These are phyloP conservation scores for Fusarium tjaetaba DNA, from an alignment of 2,329 filamentous ascomycete genomes.

Conservation along the genomic window DNA sequence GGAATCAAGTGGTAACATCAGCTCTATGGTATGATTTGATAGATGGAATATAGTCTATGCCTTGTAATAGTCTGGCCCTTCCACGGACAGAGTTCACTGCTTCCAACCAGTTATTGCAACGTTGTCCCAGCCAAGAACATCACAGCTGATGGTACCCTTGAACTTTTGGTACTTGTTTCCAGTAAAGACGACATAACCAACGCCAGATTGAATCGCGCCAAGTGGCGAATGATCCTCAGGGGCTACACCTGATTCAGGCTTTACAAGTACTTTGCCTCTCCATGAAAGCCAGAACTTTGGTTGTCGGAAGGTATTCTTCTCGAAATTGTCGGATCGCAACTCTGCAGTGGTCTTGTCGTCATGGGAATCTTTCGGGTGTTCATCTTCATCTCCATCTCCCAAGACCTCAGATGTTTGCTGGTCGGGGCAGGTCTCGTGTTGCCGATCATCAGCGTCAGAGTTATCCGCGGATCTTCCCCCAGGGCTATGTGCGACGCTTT, in stretches of 20 bases:
- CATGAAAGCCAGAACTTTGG: conserved; percentile 27
- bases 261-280: not conserved
- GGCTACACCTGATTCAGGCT: rapidly evolving
- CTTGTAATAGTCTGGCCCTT: not conserved
- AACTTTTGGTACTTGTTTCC: conserved; percentile 11
- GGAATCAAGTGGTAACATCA: too few species aligned
- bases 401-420: not conserved
- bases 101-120: not conserved
- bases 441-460: not conserved
- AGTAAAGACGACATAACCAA: conserved; percentile 15
- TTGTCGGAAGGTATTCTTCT: conserved; percentile 24
- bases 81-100: not conserved
- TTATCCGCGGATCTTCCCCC: not conserved
- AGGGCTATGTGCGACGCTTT: too few species aligned
- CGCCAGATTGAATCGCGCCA: not conserved
- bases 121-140: not conserved
- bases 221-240: too few species aligned
- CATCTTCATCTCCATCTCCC: too few species aligned
- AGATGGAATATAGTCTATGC: not conserved
- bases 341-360: not conserved
- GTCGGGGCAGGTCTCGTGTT: too few species aligned
- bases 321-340: conserved; percentile 1
- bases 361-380: rapidly evolving
- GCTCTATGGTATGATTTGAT: too few species aligned
- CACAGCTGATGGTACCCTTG: conserved; percentile 1